These are phyloP conservation scores for Phytophthora rubi DNA, from an alignment of 352 stramenopile species.

Conservation along the genomic window DNA sequence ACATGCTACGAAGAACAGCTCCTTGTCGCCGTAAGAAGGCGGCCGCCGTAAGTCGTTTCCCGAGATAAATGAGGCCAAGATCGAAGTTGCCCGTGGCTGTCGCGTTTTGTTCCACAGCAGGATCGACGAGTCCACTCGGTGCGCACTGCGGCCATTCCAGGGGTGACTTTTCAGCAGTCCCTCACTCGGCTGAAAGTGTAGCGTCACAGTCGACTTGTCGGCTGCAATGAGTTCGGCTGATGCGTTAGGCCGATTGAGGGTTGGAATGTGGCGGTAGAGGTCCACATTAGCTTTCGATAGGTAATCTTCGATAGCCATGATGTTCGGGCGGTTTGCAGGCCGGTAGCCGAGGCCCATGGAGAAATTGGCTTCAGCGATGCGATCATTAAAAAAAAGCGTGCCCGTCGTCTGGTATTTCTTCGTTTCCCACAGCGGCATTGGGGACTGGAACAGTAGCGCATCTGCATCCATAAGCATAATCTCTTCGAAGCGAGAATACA, in stretches of 20 bases:
- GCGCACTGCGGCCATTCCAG: constrained; percentile 44
- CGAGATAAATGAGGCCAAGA: constrained; percentile 50
- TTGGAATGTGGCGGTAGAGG: constrained; percentile 31
- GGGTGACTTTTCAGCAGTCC: constrained; percentile 34
- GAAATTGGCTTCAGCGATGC: constrained; percentile 44
- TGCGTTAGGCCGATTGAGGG: constrained; percentile 21
- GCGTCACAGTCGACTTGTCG: constrained; percentile 31
- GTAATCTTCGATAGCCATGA: constrained; percentile 43
- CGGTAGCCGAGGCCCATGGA: constrained; percentile 34
- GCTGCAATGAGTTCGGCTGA: constrained; percentile 33
- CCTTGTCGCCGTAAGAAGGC: constrained; percentile 59
- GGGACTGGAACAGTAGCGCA: constrained; percentile 67
- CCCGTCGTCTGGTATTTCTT: constrained; percentile 59
- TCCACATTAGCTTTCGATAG: constrained; percentile 36
- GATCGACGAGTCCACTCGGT: constrained; percentile 53
- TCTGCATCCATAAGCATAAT: constrained; percentile 84
- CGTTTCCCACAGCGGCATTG: constrained; percentile 58
- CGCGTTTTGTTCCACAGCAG: constrained; percentile 54
- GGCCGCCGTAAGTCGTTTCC: constrained; percentile 26
- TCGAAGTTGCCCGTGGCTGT: constrained; percentile 47
- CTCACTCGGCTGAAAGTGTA: constrained; percentile 39
- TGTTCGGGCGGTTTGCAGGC: constrained; percentile 30
- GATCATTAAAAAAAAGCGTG: constrained; percentile 77
- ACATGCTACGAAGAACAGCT: constrained; percentile 50
- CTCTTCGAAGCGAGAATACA: constrained; percentile 74